Percentiles rank a stretch among this genome's conserved stretches.
Evolutionary conservation across 2,329 filamentous ascomycete species (phyloP).

Genomic region (Penicillium sp.): DNA sequence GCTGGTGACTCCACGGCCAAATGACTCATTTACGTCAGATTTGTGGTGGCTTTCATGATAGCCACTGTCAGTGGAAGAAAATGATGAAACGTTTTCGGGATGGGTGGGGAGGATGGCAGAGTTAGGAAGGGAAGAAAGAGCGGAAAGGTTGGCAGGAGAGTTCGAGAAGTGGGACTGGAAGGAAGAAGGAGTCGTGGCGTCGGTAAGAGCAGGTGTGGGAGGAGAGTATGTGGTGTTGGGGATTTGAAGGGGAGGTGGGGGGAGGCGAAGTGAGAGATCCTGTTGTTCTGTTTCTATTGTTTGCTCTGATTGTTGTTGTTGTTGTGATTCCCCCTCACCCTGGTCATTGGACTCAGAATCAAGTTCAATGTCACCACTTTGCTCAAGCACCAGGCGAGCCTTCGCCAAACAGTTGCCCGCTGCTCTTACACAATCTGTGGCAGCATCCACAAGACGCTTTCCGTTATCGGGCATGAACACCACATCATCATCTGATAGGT

Average conservation of each 20-base stretch:
- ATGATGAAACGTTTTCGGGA: constrained; percentile 28
- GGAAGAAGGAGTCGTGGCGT: constrained; percentile 40
- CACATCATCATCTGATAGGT: constrained; percentile 67
- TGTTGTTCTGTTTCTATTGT: constrained; percentile 14
- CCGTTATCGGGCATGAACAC: constrained; percentile 78
- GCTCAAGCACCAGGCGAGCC: constrained; percentile 78
- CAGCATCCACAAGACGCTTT: constrained; percentile 68
- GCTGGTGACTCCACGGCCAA: constrained; percentile 68
- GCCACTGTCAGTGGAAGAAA: constrained; percentile 30
- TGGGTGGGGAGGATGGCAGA: constrained; percentile 27
- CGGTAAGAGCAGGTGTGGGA: constrained; percentile 37
- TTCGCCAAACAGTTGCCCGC: constrained; percentile 89
- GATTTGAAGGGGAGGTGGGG: constrained; percentile 47
- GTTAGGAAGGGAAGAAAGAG: constrained; percentile 28
- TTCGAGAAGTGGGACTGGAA: constrained; percentile 42
- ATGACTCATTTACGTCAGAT: constrained; percentile 32
- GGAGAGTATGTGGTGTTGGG: constrained; percentile 35
- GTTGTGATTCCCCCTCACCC: constrained; percentile 8
- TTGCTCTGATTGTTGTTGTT: constrained; percentile 20
- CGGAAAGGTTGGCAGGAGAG: constrained; percentile 31
- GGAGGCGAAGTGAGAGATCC: constrained; percentile 40
- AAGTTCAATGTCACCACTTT: constrained; percentile 86
- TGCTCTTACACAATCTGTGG: constrained; percentile 81
- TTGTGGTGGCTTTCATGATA: constrained; percentile 38
- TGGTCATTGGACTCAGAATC: constrained; percentile 52